Percentiles rank a stretch among this genome's conserved stretches.
Evolutionary conservation across 345 rosid genomes (phyloP).

Genomic region (Rhodamnia argentea): DNA sequence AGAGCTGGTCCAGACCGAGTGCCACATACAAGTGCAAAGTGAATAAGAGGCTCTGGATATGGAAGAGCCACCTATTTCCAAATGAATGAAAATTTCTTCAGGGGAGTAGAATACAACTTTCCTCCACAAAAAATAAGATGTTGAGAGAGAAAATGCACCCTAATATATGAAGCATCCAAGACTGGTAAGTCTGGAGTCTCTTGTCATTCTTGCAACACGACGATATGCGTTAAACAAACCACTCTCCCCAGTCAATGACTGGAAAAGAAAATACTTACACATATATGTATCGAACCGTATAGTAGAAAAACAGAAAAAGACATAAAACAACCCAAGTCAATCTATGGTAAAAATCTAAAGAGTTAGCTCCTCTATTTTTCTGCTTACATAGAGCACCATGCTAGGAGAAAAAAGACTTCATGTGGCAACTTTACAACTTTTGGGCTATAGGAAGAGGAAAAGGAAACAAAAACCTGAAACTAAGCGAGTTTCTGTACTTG

Average conservation of each 20-base stretch:
- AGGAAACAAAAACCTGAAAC: background rate
- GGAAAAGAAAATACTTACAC: background rate
- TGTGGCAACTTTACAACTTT: background rate
- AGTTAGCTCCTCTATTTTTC: background rate
- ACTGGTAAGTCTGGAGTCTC: background rate
- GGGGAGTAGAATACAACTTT: background rate
- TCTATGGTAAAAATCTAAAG: background rate
- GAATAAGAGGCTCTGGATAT: conserved; percentile 55
- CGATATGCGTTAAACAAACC: background rate
- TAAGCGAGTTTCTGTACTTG: background rate
- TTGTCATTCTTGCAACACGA: background rate
- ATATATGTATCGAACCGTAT: background rate
- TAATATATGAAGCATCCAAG: background rate
- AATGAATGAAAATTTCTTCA: background rate
- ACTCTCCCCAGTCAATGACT: background rate
- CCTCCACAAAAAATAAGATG: background rate
- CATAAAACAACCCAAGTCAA: background rate
- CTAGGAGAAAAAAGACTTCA: background rate
- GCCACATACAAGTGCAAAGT: conserved; percentile 76
- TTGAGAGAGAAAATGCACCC: background rate
- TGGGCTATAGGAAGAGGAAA: background rate
- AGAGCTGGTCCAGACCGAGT: conserved; percentile 81
- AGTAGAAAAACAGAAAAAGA: background rate
- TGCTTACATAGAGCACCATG: background rate
- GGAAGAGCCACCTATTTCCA: conserved; percentile 49